Evolutionary conservation across 768 basidiomycete genomes (phyloP).

Genomic region (Sistotremastrum niveocremeum): DNA sequence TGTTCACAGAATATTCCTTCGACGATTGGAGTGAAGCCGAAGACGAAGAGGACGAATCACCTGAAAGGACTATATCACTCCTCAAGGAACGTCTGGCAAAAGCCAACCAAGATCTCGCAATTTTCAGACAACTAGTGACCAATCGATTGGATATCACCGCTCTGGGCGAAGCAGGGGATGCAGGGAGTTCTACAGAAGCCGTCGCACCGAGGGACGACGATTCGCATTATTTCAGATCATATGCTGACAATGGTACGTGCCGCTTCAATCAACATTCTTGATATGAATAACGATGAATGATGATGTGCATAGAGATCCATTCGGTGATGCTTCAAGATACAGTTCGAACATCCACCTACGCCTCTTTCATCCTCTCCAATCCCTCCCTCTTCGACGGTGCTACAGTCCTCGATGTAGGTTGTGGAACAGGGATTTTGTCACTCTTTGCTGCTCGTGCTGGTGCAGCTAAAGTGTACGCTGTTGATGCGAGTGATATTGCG

Average conservation of each 20-base stretch:
- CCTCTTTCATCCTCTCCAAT: conserved; percentile 77
- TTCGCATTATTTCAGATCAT: conserved; percentile 86
- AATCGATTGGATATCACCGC: conserved; percentile 35
- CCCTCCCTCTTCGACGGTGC: conserved; percentile 72
- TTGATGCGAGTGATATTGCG: conserved; percentile 81
- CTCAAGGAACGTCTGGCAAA: conserved; percentile 31
- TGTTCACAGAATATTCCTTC: conserved; percentile 40
- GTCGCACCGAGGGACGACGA: conserved; percentile 63
- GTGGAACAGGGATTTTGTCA: conserved; percentile 88
- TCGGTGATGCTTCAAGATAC: conserved; percentile 94
- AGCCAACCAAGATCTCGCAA: conserved; percentile 44
- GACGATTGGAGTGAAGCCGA: conserved; percentile 68
- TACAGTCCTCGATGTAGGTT: conserved; percentile 88
- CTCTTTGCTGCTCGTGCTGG: conserved; percentile 83
- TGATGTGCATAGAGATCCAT: conserved; percentile 58
- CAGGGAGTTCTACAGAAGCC: conserved; percentile 17
- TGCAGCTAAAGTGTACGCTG: conserved; percentile 79
- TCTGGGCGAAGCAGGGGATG: conserved; percentile 12
- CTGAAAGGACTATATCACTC: conserved; percentile 18
- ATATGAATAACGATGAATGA: too few relatives aligned
- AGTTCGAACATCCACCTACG: conserved; percentile 87
- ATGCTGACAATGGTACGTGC: conserved; percentile 66
- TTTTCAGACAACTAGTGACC: conserved; percentile 46
- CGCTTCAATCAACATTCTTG: neutral
- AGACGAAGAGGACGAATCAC: conserved; percentile 28